These are phyloP conservation scores for Parafenestella ontariensis DNA, from an alignment of 2,329 filamentous ascomycete species.

Conservation along the genomic window DNA sequence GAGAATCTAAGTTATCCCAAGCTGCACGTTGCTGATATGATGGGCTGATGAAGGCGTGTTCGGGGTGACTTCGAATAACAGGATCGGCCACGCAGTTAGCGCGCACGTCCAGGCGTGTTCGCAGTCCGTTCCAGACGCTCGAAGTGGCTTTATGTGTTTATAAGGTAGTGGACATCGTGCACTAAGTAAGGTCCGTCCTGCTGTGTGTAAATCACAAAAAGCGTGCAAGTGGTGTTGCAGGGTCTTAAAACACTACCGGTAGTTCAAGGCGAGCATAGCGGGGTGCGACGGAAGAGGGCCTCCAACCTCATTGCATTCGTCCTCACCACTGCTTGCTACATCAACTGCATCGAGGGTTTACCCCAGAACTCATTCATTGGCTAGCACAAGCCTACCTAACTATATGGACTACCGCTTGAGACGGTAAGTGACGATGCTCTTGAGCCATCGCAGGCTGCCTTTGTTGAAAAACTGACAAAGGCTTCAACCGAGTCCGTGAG, in stretches of 20 bases:
- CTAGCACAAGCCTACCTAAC: neutral
- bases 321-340: neutral
- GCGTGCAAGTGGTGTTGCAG: no score
- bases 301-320: neutral
- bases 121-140: no score
- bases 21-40: neutral
- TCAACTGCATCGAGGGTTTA: neutral
- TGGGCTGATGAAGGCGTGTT: neutral
- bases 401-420: neutral
- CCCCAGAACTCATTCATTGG: neutral
- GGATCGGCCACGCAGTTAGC: no score
- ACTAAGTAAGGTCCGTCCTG: no score
- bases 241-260: no score
- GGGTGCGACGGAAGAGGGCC: no score
- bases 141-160: no score
- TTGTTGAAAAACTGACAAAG: no score
- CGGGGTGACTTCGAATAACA: neutral
- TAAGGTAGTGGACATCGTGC: no score
- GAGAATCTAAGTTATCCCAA: neutral
- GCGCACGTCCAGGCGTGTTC: no score
- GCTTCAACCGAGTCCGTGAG: no score
- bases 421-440: neutral
- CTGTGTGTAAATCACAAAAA: neutral
- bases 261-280: no score
- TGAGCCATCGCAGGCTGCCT: neutral